These are phyloP conservation scores for Pecoramyces ruminantium DNA, from an alignment of 192 early-diverging fungal genomes.

Conservation along the genomic window DNA sequence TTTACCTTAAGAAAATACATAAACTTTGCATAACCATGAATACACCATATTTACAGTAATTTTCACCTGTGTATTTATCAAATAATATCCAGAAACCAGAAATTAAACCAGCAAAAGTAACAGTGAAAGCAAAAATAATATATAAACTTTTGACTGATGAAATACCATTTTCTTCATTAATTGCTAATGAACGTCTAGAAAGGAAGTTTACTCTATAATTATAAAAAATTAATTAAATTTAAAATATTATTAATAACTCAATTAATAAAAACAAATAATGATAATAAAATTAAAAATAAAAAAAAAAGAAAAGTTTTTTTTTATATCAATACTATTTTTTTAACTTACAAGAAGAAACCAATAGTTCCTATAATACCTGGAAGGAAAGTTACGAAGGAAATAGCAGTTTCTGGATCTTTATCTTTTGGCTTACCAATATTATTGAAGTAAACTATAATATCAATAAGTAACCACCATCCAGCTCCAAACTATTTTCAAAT, in stretches of 20 bases:
- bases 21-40: neutral
- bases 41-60: neutral
- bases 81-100: neutral
- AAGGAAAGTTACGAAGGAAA: neutral
- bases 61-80: neutral
- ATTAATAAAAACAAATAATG: too few relatives aligned
- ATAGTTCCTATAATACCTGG: neutral
- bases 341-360: neutral
- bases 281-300: too few relatives aligned
- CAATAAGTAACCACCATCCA: neutral
- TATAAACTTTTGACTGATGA: neutral
- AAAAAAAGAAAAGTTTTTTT: too few relatives aligned
- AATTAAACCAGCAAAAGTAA: neutral
- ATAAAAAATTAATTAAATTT: too few relatives aligned
- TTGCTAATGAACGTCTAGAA: neutral
- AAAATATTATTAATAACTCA: too few relatives aligned
- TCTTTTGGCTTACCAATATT: neutral
- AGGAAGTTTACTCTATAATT: neutral
- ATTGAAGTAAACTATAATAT: neutral
- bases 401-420: neutral
- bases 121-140: neutral
- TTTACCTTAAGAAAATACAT: neutral
- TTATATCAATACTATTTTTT: neutral
- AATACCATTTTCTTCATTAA: neutral
- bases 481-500: neutral